Percentiles rank a stretch among this genome's conserved stretches.
These are phyloP conservation scores for Penicillium sp. DNA, from an alignment of 2,329 filamentous ascomycete genomes.

Conservation along the genomic window DNA sequence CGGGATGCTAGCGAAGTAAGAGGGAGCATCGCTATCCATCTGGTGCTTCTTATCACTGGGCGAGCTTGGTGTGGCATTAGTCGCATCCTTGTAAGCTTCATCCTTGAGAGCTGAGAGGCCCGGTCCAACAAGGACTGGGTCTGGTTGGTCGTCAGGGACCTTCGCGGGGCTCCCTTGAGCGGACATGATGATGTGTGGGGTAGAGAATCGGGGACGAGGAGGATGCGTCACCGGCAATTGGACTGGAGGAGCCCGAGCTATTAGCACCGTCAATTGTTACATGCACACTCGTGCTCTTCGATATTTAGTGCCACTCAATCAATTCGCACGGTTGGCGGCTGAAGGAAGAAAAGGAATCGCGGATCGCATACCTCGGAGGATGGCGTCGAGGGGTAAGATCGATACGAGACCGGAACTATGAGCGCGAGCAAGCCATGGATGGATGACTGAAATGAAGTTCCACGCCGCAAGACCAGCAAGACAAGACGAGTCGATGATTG, in stretches of 20 bases:
- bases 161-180: slow-evolving; percentile 26
- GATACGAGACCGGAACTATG: slow-evolving; percentile 15
- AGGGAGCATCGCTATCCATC: slow-evolving; percentile 25
- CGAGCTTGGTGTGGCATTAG: slow-evolving; percentile 32
- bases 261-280: slow-evolving; percentile 19
- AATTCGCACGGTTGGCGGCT: slow-evolving; percentile 6
- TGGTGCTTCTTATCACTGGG: slow-evolving; percentile 25
- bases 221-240: slow-evolving; percentile 4
- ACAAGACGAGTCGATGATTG: not conserved
- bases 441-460: not conserved
- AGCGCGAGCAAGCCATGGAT: slow-evolving; percentile 23
- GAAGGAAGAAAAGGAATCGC: slow-evolving; percentile 8
- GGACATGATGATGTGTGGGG: slow-evolving; percentile 30
- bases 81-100: slow-evolving; percentile 32
- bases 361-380: slow-evolving; percentile 22
- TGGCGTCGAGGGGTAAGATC: slow-evolving; percentile 14
- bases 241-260: slow-evolving; percentile 5
- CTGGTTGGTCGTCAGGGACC: slow-evolving; percentile 32
- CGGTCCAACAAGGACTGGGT: slow-evolving; percentile 34
- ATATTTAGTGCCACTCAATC: not conserved
- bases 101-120: slow-evolving; percentile 30
- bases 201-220: slow-evolving; percentile 2
- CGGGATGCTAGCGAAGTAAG: slow-evolving; percentile 34
- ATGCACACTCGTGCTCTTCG: slow-evolving; percentile 1
- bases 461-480: not conserved